Base-by-base conservation (phyloP, 805 yeast species). In the Lachancea fermentati region DNA sequence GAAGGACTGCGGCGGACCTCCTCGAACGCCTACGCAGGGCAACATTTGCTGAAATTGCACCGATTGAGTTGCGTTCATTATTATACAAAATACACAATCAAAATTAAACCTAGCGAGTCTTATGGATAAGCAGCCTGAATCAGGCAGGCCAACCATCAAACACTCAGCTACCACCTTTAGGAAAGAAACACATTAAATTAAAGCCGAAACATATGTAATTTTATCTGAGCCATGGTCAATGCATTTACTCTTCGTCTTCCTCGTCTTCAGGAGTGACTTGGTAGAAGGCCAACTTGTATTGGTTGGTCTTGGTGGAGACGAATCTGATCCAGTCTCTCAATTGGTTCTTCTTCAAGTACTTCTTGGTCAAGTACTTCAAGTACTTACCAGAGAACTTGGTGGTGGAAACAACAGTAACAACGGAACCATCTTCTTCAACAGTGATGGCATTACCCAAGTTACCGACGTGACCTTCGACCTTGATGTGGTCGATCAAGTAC, bases 251-350 rank as follows among this genome's bases (percentile, higher is more conserved):
- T 65, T 86, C 96, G 60, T 84, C 95, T 69, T 85, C 96, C 62
- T 79, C 86, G 66, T 89, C 97, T 65, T 89, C 95, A 63, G 85
- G 91, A 63, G 91, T 88, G 71, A 91, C 93, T 73, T 94, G 87
- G 96, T 86, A 93, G 96, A 91, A 91, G 74, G 93, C 89, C 78
- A 91, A 81, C 73, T 85, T 85, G 86, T 93, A 93, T 72, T 79
- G 81, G 83, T 89, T 86, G 75, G 85, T 85, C 78, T 88, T 84
- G 67, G 84, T 81, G 56, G 97, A 85, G 58, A 91, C 96, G 67
- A 91, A 89, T 81, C 97, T 93, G 75, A 91, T 89, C 97, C 97
- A 91, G 80, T 93, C 97, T 81, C 97, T 88, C 79, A 91, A 85
- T 77, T 86, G 95, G 91, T 89, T 87, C 86, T 93, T 93, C 95